phyloP scores from a whole-genome alignment of 306 rosid genomes.

The Ochetophila trinervis region DNA sequence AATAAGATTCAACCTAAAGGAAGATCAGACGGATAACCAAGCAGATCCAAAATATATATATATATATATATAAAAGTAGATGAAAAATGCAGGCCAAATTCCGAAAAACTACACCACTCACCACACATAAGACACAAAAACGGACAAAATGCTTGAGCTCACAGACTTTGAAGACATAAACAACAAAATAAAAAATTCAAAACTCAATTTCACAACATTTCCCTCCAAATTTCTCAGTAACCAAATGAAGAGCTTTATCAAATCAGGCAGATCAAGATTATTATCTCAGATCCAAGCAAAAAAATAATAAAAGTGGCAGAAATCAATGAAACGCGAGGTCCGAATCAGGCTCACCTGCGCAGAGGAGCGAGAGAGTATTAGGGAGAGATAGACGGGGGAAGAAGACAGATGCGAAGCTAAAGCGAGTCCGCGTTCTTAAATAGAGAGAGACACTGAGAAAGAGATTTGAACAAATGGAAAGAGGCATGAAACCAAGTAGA shows the following conservation, averaged over 20 bases:
- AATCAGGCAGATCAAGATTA: neutral
- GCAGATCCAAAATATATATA: slow-evolving; percentile 14
- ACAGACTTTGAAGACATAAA: neutral
- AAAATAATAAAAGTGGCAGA: neutral
- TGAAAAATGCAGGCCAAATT: neutral
- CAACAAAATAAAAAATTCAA: neutral
- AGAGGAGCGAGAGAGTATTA: neutral
- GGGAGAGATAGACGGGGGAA: neutral
- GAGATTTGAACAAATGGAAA: neutral
- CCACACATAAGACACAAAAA: neutral
- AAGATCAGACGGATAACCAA: neutral
- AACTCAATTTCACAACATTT: slow-evolving; percentile 1
- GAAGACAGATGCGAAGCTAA: neutral
- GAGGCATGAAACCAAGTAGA: no score
- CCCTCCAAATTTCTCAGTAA: slow-evolving; percentile 15
- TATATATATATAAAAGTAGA: neutral
- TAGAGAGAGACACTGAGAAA: neutral
- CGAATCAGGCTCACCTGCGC: slow-evolving; percentile 10
- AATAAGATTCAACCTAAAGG: neutral
- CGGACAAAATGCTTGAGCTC: neutral
- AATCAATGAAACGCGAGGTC: neutral
- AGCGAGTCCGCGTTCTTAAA: neutral
- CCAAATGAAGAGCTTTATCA: neutral
- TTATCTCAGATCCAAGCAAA: neutral
- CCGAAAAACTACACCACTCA: neutral